Base-by-base conservation (phyloP, 2,329 filamentous ascomycete genomes). In the Paramyrothecium roridum region DNA sequence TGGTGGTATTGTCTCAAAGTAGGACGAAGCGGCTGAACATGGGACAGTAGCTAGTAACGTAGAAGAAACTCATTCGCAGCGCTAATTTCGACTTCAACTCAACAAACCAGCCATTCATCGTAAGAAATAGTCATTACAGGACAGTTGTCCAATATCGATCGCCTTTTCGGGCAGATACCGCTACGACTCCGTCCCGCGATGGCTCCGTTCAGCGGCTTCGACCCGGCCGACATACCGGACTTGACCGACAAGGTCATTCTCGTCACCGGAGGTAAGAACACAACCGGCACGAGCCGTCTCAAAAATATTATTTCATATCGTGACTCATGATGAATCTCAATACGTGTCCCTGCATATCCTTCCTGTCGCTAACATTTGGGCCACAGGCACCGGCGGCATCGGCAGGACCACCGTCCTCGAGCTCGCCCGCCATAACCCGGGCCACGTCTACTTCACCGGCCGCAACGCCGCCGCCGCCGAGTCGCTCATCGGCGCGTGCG, bases 401-500 rank as follows among this genome's bases (percentile, higher is more conserved):
- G 68, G 68, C 16, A 61, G 55, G 20, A 60, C 64, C 0, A 59
- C 67, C 3, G 60, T 70, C 3, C 56, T 63, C 6, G 63, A 69
- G 8, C 61, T 70, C 37, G 57, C 63, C 19, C 59, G 58, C 13
- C 81, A 84, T 63, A 65, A 71, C 8, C 80, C 82, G 2, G 68
- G 70, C 1, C 76, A 81, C 54, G 79, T 85, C 57, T 84, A 80
- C 68, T 75, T 86, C 56, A 80, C 75, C 16, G 80, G 80, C 2
- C 77, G 81, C 48, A 78, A 71, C 20, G 68, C 65, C 46, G 70
- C 75, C 48, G 75, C 75, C 12, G 75, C 71, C 20, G 70, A 74
- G 8, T 71, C 75, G 10, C 76, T 83, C 46, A 66, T 76, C 17
- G 67, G 71, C 3, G 71, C 76, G 6, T 49, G 56, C 63, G 75